Conservation (phyloP, 1,284 basidiomycete genomes). For the Entoloma clypeatum region DNA sequence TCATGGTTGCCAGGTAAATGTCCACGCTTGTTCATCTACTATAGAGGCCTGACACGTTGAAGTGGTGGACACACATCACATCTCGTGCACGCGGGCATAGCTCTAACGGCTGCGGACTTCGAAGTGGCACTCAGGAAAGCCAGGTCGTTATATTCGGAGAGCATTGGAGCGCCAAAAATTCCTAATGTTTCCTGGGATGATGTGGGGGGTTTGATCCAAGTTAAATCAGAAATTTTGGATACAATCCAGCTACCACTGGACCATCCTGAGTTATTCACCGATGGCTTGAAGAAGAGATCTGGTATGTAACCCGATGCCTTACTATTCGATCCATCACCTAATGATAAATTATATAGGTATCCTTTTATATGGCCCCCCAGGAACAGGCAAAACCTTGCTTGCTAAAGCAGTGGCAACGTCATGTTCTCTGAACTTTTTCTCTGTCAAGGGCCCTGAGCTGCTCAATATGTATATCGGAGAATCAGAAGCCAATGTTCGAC, state of each 20-base stretch:
- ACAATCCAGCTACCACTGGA: conserved; percentile 96
- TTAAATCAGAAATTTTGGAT: conserved; percentile 94
- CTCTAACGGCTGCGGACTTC: conserved; percentile 69
- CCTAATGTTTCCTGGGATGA: conserved; percentile 98
- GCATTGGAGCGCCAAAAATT: conserved; percentile 95
- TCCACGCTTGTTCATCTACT: conserved; percentile 4
- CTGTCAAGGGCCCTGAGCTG: conserved; percentile 96
- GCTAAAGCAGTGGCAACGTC: conserved; percentile 94
- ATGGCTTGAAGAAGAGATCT: conserved; percentile 94
- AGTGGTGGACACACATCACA: conserved; percentile 24
- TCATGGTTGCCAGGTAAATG: conserved; percentile 40
- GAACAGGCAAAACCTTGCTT: conserved; percentile 93
- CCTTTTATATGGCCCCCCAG: conserved; percentile 89
- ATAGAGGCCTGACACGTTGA: conserved; percentile 4
- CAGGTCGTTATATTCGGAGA: conserved; percentile 82
- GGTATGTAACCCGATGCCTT: conserved; percentile 45
- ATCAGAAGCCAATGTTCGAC: conserved; percentile 93
- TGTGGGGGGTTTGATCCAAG: conserved; percentile 86
- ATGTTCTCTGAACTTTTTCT: conserved; percentile 89
- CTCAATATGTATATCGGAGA: conserved; percentile 99
- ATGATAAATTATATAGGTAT: conserved; percentile 51
- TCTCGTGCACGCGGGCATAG: conserved; percentile 46
- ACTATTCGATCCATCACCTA: neutral
- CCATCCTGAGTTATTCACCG: conserved; percentile 89
- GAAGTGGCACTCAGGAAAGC: conserved; percentile 73